Evolutionary conservation across 352 stramenopile species (phyloP), one percentile per base, ranked within the genome.

Genomic region (Globisporangium sylvaticum): DNA sequence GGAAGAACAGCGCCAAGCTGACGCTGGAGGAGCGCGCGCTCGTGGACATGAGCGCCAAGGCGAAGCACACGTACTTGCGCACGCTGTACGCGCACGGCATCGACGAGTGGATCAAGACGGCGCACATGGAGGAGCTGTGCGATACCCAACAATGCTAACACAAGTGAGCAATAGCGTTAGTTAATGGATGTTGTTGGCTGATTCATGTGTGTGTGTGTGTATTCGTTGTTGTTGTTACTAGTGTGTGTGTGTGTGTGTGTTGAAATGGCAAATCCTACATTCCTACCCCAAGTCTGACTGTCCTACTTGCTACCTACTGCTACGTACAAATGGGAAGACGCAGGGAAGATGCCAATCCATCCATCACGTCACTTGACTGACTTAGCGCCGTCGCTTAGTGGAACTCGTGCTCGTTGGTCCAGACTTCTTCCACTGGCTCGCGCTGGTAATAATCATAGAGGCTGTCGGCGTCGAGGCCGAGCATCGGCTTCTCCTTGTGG

Each of bases 401-500:
- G 85, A 97, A 99, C 68, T 99, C 96, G 72, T 95, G 87, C 59
- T 88, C 78, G 70, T 95, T 76, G n/a, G 93, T 98, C 96, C 96
- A 99, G 52, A 85, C 94, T 75, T 98, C 92, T 46, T 82, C 70
- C 67, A 95, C 81, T 66, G 85, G 90, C 77, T 99, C 96, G 58
- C 81, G 80, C 72, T 96, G 79, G 84, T 99, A 99, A 75, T 99
- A 98, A 72, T 99, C 97, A 74, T 99, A 99, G 55, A 99, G 83
- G 70, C 89, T 98, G 71, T 97, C 87, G 20, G 96, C 81, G 65
- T 99, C 90, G 25, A 99, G 79, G 15, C 94, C 96, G 62, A 97
- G 81, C 70, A 98, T 71, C 62, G 80, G 93, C 87, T 95, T 70
- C 67, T 97, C 87, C 75, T 98, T 95, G 86, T 98, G 88, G 69